Base-by-base conservation (phyloP, 2,329 filamentous ascomycete species). In the Raffaelea ambrosiae region DNA sequence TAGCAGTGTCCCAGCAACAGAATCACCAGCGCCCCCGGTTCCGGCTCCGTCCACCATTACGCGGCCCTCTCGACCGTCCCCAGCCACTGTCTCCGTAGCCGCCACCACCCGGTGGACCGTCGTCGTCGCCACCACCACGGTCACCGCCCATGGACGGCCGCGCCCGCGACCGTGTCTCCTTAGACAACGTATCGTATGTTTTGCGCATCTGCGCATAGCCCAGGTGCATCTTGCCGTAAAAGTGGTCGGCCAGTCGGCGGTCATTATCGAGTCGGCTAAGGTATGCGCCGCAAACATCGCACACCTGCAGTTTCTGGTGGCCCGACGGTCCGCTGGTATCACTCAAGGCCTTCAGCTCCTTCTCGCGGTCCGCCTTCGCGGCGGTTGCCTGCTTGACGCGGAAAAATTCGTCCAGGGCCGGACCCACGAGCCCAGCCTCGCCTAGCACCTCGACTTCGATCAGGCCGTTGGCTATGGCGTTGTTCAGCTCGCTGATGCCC, bases 161-260 rank as follows among this genome's bases (percentile, higher is more conserved):
- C 68, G 52, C 73, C 62, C 26, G 66, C 62, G 10, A 67, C 58
- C 88, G 86, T 66, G 95, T 74, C 62, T 96, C 89, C 66, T 89
- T 89, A 45, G 84, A 84, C 53, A 98, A 81, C n/a, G 78, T 72
- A 48, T 95, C 89, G 59, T 81, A 89, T 3, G 89, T 93, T 74
- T 93, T 95, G 58, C 93, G 81, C 93, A 98, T 98, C 68, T 95
- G 88, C 16, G 93, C 93, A 63, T 97, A 98, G 0, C 93, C 93
- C 49, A 98, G 70, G 62, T 98, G 93, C 93, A 98, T 98, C 74
- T 98, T 98, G 20, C 93, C 93, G 66, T 96, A 97, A 63, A 98
- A 98, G 65, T 98, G 93, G 63, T 98, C 93, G 19, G 93, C 93
- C 61, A 98, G 66, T 26, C 93, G 78, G 33, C 93, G 79, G 64